Evolutionary conservation across 148 eudicot species (phyloP), one percentile per base, ranked within the genome.

Genomic region (Limonium bicolor): DNA sequence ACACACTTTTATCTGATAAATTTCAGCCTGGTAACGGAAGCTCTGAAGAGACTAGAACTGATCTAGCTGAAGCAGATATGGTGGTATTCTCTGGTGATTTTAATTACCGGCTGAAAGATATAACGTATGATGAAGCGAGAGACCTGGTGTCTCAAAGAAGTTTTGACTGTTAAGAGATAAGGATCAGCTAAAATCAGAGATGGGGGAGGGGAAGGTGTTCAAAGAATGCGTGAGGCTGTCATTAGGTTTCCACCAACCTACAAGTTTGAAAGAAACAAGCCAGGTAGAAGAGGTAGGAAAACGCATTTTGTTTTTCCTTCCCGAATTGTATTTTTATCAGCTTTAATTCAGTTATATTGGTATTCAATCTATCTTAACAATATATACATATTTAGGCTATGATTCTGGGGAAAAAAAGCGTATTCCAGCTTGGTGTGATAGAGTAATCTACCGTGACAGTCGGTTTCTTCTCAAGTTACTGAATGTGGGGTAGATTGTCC

Each of bases 361-460:
- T 27, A 25, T 27, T 34, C 14, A n/a, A 34, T 16, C 14, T 34
- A 25, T 7, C 34, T 45, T 23, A 17, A 10, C 16, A 15, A 4
- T 13, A 28, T 27, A 19, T 48, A 39, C 20, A 14, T 39, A 43
- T 48, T 17, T 63, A 90, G 99, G 99, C 46, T 90, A 90, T 63
- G 99, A 90, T 69, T 84, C 99, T 15, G 99, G 95, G 23, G 99
- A 90, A 72, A 90, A 90, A 71, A 90, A 84, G 60, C 84, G 95
- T 15, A 90, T 90, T 54, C 99, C 99, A 20, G 95, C 99, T 14
- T 90, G 99, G 99, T 90, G 99, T 68, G 99, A 90, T 42, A 68
- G 99, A 56, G 69, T 90, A 53, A 64, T 90, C 43, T 90, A 72
- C 34, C 76, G 99, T 31, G 99, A 90, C 68, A 80, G 70, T 48